Percentiles rank a stretch among this genome's conserved stretches.
Conservation (phyloP, 345 rosid species). For the Citrus sp. region DNA sequence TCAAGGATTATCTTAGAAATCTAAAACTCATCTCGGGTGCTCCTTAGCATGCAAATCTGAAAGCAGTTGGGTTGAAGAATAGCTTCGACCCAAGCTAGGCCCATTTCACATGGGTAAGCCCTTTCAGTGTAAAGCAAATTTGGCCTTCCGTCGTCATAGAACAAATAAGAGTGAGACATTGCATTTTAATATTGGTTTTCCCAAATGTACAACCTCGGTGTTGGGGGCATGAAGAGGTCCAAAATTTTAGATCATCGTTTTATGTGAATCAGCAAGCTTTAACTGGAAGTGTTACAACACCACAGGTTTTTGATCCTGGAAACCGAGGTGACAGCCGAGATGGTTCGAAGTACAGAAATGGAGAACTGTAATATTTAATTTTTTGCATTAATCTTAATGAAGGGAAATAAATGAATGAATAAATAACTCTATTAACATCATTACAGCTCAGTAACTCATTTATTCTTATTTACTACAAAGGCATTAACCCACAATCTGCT, state of each 20-base stretch:
- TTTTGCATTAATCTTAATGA: neutral
- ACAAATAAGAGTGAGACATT: neutral
- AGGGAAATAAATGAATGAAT: neutral
- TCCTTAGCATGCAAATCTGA: too few species aligned
- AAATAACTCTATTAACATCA: neutral
- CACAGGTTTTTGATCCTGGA: neutral
- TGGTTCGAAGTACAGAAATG: neutral
- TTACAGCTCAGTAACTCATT: neutral
- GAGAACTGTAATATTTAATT: neutral
- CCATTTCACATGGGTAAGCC: neutral
- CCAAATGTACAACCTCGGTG: too few species aligned
- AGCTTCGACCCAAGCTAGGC: neutral
- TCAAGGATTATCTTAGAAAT: too few species aligned
- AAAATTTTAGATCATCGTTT: neutral
- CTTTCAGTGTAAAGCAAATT: too few species aligned
- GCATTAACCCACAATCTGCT: neutral
- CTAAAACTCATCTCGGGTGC: too few species aligned
- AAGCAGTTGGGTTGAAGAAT: too few species aligned
- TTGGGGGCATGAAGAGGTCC: neutral
- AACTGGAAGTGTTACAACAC: neutral
- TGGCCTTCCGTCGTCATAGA: too few species aligned
- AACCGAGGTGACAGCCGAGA: neutral
- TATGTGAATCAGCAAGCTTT: neutral
- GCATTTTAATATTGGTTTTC: neutral
- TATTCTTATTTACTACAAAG: neutral